Evolutionary conservation across 192 early-diverging fungal species (phyloP), one percentile per base, ranked within the genome.

Genomic region (Mortierella antarctica): DNA sequence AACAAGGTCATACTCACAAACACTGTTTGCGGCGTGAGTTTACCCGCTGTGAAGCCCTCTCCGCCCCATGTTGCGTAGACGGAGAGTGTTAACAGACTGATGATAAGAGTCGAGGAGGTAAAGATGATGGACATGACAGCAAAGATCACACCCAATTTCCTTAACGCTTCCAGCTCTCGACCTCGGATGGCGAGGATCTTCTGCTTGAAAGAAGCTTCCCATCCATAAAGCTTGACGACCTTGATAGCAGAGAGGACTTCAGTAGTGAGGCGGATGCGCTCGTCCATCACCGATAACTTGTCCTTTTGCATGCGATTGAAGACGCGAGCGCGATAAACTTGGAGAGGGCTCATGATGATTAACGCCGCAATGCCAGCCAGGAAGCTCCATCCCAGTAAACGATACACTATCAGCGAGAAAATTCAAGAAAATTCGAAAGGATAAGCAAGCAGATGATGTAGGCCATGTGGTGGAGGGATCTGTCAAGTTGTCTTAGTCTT

Each of bases 1-100:
- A 93, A 93, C 17, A 94, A 71, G 4, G 89, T 84, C 52, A 93
- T 78, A 53, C 86, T 86, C 3, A 91, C 89, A 65, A 93, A 94
- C 0, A 91, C 93, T 13, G 87, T 83, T 31, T 78, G 75, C 5
- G 75, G 62, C 31, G 75, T 78, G 9, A 78, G 56, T 40, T 70
- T 65, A 1, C 75, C 75, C 1, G 18, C 17, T 6, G 75, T 47
- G 44, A 65, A 65, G 10, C 65, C 75, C 13, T 67, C 65, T 41
- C 75, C 75, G 8, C 75, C 75, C 75, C 75, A 78, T 10, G 47
- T 52, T 21, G 75, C 68, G n/a, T 70, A 78, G 9, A 66, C 68
- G 0, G 67, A 63, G 17, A 78, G 42, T 6, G 75, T 70, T n/a
- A 70, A 39, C 7, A 78, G 39, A n/a, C 53, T 62, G 46, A 78